Evolutionary conservation across 1,284 basidiomycete species (phyloP), one percentile per base, ranked within the genome.

Genomic region (Cryptococcus neoformans): DNA sequence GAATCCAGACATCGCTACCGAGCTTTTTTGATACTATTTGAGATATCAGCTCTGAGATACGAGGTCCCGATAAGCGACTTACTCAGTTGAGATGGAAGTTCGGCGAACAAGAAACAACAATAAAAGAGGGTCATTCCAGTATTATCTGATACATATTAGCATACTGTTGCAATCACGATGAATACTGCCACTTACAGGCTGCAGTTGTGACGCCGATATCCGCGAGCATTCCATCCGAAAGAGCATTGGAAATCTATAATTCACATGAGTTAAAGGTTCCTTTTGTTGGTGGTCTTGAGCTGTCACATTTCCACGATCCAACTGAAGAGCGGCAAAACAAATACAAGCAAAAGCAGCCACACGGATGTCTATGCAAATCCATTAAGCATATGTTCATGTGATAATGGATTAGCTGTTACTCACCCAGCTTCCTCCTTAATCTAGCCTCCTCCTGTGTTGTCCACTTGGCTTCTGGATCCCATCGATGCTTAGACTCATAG

Each of bases 91-190:
- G 67, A 68, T 6, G 72, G 72, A 3, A 79, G 66, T 62, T 79
- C 78, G 16, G 76, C 76, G 46, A 55, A 72, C 65, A 88, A 73
- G 73, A 88, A 87, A 42, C 82, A 75, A 1, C 87, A 59, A 51
- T 82, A 80, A 62, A 82, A 83, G 2, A 76, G 60, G 0, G 74
- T 75, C 57, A 66, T 60, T 14, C 70, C 75, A 34, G 65, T 59
- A 59, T 77, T 78, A 64, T 75, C 21, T 21, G 21, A 21, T 21
- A 21, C 21, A 62, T 60, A 40, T 6, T 12, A 21, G 9, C 35
- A 28, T 36, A 28, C 5, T 34, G n/a, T 14, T 44, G 41, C 44
- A 52, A 60, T 57, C 48, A 65, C 65, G 21, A 21, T 21, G 21
- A 21, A 21, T 21, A 21, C 21, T 21, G 21, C 21, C 21, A 21